A percentile compares a stretch with the other conserved stretches of the same genome.
phyloP scores from a whole-genome alignment of 768 basidiomycete species.

The Boletus speciosus region DNA sequence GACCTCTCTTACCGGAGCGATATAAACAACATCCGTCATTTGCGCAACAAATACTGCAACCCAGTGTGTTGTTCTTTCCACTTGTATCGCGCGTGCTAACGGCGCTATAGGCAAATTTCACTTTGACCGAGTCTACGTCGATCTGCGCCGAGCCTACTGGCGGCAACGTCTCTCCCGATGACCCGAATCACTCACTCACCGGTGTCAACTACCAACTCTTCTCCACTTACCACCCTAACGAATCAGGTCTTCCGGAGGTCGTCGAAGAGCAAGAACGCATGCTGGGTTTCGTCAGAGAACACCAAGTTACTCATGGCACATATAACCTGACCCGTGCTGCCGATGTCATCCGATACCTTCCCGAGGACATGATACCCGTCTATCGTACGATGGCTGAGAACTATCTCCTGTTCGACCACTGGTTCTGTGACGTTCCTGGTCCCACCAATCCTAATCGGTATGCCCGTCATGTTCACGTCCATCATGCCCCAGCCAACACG shows the following conservation, averaged over 20 bases:
- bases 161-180: slow-evolving; percentile 21
- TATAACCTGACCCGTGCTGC: slow-evolving; percentile 14
- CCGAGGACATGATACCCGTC: slow-evolving; percentile 24
- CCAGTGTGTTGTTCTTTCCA: slow-evolving; percentile 9
- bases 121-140: slow-evolving; percentile 7
- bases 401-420: slow-evolving; percentile 21
- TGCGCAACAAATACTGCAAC: slow-evolving; percentile 20
- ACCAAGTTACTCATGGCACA: slow-evolving; percentile 12
- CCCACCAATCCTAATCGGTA: slow-evolving; percentile 29
- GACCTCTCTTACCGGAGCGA: slow-evolving; percentile 25
- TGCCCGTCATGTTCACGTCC: not conserved
- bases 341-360: slow-evolving; percentile 19
- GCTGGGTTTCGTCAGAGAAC: slow-evolving; percentile 24
- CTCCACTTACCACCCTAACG: slow-evolving; percentile 20
- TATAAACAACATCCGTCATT: slow-evolving; percentile 24
- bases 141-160: slow-evolving; percentile 19
- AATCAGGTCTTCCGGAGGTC: not conserved
- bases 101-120: slow-evolving; percentile 9
- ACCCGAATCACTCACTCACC: slow-evolving; percentile 24
- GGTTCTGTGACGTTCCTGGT: slow-evolving; percentile 26
- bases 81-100: not conserved
- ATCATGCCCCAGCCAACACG: not conserved
- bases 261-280: slow-evolving; percentile 10
- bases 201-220: slow-evolving; percentile 25
- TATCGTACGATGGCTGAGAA: slow-evolving; percentile 24